A percentile compares a stretch with the other conserved stretches of the same genome.
Conservation (phyloP, 768 basidiomycete genomes). For the Pleurotus eryngii region DNA sequence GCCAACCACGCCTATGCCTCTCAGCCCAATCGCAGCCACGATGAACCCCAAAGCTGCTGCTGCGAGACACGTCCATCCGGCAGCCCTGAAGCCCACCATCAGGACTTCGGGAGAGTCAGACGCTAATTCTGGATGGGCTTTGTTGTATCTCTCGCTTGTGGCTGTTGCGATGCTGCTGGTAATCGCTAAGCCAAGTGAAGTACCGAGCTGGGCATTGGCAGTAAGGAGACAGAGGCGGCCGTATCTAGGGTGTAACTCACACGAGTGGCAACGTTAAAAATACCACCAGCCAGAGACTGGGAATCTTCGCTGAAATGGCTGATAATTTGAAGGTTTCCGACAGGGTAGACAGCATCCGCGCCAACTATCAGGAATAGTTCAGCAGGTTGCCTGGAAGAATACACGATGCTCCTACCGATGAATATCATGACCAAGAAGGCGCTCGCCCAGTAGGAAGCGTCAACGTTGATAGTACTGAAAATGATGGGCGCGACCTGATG, state of each 20-base stretch:
- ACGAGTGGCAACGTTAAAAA: constrained; percentile 31
- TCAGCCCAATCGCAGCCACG: constrained; percentile 13
- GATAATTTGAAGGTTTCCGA: constrained; percentile 28
- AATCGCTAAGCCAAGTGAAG: constrained; percentile 29
- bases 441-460: constrained; percentile 28
- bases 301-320: constrained; percentile 27
- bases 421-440: constrained; percentile 27
- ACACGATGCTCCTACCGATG: constrained; percentile 13
- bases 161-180: constrained; percentile 27
- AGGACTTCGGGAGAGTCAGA: constrained; percentile 24
- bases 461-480: constrained; percentile 27
- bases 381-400: no score
- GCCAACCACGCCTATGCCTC: constrained; percentile 18
- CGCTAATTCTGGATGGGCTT: constrained; percentile 16
- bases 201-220: constrained; percentile 25
- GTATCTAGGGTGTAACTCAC: constrained; percentile 9
- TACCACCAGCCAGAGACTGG: constrained; percentile 30
- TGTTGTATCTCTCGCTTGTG: constrained; percentile 20
- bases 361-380: constrained; percentile 12
- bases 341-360: constrained; percentile 28
- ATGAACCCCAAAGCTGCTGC: constrained; percentile 11
- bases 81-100: constrained; percentile 30
- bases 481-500: constrained; percentile 25
- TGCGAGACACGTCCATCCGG: constrained; percentile 23
- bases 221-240: background rate